Evolutionary conservation across 495 filamentous ascomycete species (phyloP).

Genomic region (Neurospora africana): DNA sequence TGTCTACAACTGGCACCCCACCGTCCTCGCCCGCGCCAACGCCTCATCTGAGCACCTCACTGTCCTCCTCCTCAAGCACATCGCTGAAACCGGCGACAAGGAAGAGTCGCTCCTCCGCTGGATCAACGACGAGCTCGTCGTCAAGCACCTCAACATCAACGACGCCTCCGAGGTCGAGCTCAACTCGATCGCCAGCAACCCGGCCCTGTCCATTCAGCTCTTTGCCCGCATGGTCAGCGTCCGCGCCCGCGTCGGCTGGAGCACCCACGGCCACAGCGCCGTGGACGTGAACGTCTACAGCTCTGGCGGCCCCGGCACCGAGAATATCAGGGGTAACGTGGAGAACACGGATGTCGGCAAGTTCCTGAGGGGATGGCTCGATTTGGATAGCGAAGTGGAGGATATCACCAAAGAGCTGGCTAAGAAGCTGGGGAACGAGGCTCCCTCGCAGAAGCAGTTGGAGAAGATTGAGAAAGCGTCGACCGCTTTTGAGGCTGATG

Average conservation of each 20-base stretch:
- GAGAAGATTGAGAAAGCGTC: background rate
- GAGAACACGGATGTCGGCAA: conserved; percentile 89
- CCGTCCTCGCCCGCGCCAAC: conserved; percentile 67
- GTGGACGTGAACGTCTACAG: conserved; percentile 92
- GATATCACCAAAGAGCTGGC: conserved; percentile 62
- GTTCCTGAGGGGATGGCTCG: conserved; percentile 71
- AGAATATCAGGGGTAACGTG: conserved; percentile 63
- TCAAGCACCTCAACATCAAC: conserved; percentile 59
- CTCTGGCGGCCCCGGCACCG: conserved; percentile 39
- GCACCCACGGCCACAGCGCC: conserved; percentile 77
- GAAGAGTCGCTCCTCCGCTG: conserved; percentile 41
- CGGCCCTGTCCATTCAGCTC: conserved; percentile 39
- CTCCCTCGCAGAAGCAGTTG: background rate
- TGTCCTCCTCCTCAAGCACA: conserved; percentile 44
- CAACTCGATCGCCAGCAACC: conserved; percentile 46
- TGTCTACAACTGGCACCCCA: conserved; percentile 76
- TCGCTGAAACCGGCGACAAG: conserved; percentile 25
- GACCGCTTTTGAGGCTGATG: background rate
- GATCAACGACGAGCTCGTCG: conserved; percentile 50
- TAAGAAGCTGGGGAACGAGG: conserved; percentile 35
- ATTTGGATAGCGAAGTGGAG: conserved; percentile 53
- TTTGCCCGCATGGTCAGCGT: conserved; percentile 80
- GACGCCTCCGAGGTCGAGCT: conserved; percentile 68
- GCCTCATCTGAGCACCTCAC: conserved; percentile 66
- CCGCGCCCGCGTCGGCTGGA: conserved; percentile 85